phyloP scores from a whole-genome alignment of 2,329 filamentous ascomycete genomes.

The Fusarium nygamai region DNA sequence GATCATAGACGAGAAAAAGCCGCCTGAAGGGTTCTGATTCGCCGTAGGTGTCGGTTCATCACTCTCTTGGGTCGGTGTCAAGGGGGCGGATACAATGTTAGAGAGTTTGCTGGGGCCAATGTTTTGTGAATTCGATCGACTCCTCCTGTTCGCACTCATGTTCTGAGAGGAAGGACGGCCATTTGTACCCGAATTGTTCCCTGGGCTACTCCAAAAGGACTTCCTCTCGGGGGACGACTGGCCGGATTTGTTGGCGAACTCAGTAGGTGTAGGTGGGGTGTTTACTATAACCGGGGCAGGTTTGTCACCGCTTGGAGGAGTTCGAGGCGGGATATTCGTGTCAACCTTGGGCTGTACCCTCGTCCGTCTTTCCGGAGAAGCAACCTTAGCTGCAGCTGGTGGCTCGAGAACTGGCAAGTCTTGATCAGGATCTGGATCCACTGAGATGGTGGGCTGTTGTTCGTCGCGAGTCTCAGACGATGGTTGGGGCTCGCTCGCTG shows the following conservation, averaged over 20 bases:
- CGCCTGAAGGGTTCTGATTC: conserved; percentile 58
- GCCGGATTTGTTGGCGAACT: conserved; percentile 45
- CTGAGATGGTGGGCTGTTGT: conserved; percentile 36
- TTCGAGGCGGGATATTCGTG: conserved; percentile 53
- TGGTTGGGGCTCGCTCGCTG: conserved; percentile 30
- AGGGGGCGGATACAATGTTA: conserved; percentile 74
- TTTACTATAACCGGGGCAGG: conserved; percentile 68
- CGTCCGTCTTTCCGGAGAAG: conserved; percentile 42
- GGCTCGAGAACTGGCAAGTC: conserved; percentile 42
- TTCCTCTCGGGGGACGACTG: conserved; percentile 44
- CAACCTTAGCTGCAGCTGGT: conserved; percentile 45
- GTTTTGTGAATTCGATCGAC: conserved; percentile 63
- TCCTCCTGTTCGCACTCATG: conserved; percentile 75
- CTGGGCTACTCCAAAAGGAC: conserved; percentile 42
- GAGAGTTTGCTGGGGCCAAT: conserved; percentile 87
- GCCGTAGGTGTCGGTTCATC: conserved; percentile 67
- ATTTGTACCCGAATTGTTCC: conserved; percentile 52
- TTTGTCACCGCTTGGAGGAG: conserved; percentile 58
- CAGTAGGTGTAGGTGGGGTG: conserved; percentile 72
- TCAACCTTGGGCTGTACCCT: conserved; percentile 45
- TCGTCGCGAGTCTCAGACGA: conserved; percentile 27
- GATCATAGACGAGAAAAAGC: conserved; percentile 95
- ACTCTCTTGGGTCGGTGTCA: conserved; percentile 80
- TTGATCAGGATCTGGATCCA: conserved; percentile 32
- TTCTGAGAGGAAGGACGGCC: conserved; percentile 70